Evolutionary conservation across 768 basidiomycete species (phyloP), one percentile per base, ranked within the genome.

Genomic region (Termitomyces titanicus): DNA sequence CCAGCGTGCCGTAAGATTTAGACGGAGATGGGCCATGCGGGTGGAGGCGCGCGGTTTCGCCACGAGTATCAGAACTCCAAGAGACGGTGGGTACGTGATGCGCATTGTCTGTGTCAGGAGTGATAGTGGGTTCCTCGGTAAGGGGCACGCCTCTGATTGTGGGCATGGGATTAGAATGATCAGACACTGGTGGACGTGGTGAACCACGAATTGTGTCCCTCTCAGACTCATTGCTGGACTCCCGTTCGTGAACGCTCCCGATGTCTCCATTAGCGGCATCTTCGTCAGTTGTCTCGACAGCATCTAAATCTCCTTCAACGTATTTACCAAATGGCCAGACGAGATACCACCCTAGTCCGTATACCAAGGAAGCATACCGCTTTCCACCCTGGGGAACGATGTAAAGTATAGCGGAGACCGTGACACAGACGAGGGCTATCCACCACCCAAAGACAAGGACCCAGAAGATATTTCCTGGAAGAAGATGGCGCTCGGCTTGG

Each of bases 321-420:
- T 98, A 99, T 71, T 98, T 98, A 18, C 97, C 95, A 66, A 99
- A 99, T 2, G 97, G 97, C 97, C 97, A 98, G 20, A 84, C 83
- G 51, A 98, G 81, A 68, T 99, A 99, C 91, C 94, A 97, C 6
- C 94, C 94, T 24, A 99, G 74, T 13, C 97, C 97, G 64, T 85
- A 93, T 5, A 98, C 75, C 29, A 98, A 79, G n/a, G 81, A 82
- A 2, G 92, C 83, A 68, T 96, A 98, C 47, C 83, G 86, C 60
- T 78, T 79, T 40, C 94, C 94, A 12, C 97, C 96, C 44, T 80
- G 79, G 0, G 95, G 91, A 6, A 93, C 74, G 40, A 88, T 50
- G 64, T 80, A 86, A 27, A 99, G 76, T 17, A 95, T 27, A 40
- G 74, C 77, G 7, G 92, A 85, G 40, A 92, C 66, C 43, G 76